Evolutionary conservation across 345 rosid genomes (phyloP).

Genomic region (Eucalyptus curtisii): DNA sequence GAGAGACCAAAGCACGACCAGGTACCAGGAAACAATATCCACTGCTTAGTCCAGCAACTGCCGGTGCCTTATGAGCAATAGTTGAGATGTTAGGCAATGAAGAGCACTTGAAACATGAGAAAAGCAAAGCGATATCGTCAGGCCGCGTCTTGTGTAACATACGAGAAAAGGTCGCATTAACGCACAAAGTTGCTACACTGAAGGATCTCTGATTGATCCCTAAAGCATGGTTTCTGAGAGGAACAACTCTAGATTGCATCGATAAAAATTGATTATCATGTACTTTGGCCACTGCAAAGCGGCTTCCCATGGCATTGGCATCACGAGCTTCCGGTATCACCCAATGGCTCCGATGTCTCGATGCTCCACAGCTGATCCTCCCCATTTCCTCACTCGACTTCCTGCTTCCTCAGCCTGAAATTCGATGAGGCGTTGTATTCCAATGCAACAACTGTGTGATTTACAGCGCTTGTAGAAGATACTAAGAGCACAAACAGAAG

Average conservation of each 20-base stretch:
- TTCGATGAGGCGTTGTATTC: neutral
- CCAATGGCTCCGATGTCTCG: neutral
- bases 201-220: neutral
- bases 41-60: neutral
- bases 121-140: neutral
- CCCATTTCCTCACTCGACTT: conserved; percentile 65
- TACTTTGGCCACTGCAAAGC: neutral
- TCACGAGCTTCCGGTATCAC: neutral
- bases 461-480: neutral
- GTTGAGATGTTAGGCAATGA: neutral
- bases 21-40: neutral
- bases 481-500: neutral
- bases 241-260: neutral
- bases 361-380: conserved; percentile 35
- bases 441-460: neutral
- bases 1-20: neutral
- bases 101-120: neutral
- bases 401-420: conserved; percentile 69
- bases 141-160: neutral
- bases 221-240: neutral
- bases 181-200: neutral
- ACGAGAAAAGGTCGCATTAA: neutral
- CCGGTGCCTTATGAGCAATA: neutral
- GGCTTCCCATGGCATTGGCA: neutral
- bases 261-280: neutral